These are phyloP conservation scores for Rutstroemia sp. DNA, from an alignment of 2,329 filamentous ascomycete genomes.

Conservation along the genomic window DNA sequence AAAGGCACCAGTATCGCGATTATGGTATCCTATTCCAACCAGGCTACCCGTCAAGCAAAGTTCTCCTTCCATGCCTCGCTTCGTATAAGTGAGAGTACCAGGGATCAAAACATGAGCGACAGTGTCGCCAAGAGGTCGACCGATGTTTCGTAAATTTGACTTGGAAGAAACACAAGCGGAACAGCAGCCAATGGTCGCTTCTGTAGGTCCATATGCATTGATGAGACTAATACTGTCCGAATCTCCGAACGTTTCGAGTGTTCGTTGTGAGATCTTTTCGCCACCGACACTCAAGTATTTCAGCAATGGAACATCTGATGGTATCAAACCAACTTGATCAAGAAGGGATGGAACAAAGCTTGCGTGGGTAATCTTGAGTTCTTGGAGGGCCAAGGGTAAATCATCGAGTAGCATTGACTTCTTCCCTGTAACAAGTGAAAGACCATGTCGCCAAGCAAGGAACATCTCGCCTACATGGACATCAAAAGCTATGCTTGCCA, in stretches of 20 bases:
- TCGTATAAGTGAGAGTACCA: neutral
- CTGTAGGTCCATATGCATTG: slow-evolving; percentile 4
- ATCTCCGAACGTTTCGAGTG: neutral
- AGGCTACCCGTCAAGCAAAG: slow-evolving; percentile 1
- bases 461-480: slow-evolving; percentile 28
- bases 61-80: neutral
- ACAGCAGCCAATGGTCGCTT: neutral
- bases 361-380: neutral
- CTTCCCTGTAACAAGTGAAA: slow-evolving; percentile 23
- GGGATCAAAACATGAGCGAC: slow-evolving; percentile 1
- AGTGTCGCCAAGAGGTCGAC: neutral
- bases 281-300: neutral
- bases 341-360: slow-evolving; percentile 1
- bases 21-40: slow-evolving; percentile 1
- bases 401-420: slow-evolving; percentile 1
- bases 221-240: neutral
- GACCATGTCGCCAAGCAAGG: slow-evolving; percentile 27
- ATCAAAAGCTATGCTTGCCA: slow-evolving; percentile 31
- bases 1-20: slow-evolving; percentile 1
- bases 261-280: neutral
- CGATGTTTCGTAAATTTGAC: neutral
- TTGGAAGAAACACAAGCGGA: neutral
- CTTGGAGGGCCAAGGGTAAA: neutral
- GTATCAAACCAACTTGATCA: neutral
- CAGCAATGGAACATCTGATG: neutral